Evolutionary conservation across 352 stramenopile species (phyloP).

Genomic region (Phytophthora boehmeriae): DNA sequence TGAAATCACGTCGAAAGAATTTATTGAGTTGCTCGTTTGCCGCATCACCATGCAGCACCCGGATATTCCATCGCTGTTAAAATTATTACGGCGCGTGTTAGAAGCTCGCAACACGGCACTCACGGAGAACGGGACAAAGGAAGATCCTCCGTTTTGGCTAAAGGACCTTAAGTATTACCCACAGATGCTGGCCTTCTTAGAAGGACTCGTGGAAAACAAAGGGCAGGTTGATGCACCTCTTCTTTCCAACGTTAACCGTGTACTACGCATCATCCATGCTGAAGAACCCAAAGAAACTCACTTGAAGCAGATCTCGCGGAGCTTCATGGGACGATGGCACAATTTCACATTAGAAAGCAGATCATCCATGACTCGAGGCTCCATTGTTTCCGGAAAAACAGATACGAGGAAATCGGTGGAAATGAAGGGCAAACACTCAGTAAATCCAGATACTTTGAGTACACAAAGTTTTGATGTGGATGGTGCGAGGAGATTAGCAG

Average conservation of each 20-base stretch:
- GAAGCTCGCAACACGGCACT: conserved; percentile 55
- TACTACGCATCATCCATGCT: conserved; percentile 72
- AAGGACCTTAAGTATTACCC: conserved; percentile 74
- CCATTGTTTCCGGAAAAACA: conserved; percentile 21
- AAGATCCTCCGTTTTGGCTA: conserved; percentile 48
- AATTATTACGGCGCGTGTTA: conserved; percentile 74
- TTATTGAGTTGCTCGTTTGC: conserved; percentile 76
- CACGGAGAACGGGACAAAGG: conserved; percentile 35
- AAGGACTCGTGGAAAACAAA: conserved; percentile 58
- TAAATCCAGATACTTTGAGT: conserved; percentile 20
- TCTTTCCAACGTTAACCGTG: conserved; percentile 76
- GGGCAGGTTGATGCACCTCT: conserved; percentile 48
- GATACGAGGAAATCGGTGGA: conserved; percentile 25
- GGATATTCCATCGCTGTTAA: conserved; percentile 71
- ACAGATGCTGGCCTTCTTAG: conserved; percentile 63
- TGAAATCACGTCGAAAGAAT: conserved; percentile 69
- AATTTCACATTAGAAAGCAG: conserved; percentile 72
- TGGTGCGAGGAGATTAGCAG: conserved; percentile 33
- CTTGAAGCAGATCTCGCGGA: conserved; percentile 54
- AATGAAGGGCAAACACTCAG: conserved; percentile 11
- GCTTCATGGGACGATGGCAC: conserved; percentile 79
- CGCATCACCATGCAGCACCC: conserved; percentile 71
- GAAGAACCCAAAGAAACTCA: conserved; percentile 61
- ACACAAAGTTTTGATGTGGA: conserved; percentile 71
- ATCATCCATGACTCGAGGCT: conserved; percentile 31